phyloP scores from a whole-genome alignment of 257 asterid species.

The Ehretia macrophylla region DNA sequence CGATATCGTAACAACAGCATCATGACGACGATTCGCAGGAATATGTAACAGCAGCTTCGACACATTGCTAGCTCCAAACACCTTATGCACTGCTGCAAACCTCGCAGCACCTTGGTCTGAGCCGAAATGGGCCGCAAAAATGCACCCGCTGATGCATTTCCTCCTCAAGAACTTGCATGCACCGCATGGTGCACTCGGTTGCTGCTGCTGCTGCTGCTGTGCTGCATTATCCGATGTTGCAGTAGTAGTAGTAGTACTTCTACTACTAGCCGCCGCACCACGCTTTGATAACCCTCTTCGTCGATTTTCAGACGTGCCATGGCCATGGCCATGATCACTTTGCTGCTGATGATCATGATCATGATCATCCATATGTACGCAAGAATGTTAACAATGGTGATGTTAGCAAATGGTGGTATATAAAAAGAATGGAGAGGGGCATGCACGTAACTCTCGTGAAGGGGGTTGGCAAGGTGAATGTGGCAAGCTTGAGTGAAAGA shows the following conservation, averaged over 20 bases:
- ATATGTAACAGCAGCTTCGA: slow-evolving; percentile 69
- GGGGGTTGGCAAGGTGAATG: slow-evolving; percentile 55
- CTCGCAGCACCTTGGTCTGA: slow-evolving; percentile 85
- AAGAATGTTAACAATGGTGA: no score
- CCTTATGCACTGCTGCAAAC: slow-evolving; percentile 90
- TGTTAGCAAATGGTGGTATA: neutral
- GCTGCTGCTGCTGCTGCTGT: neutral
- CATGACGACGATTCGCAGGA: slow-evolving; percentile 62
- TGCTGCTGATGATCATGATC: slow-evolving; percentile 6
- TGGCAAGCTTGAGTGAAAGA: slow-evolving; percentile 24
- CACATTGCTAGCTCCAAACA: slow-evolving; percentile 87
- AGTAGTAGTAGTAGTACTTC: neutral
- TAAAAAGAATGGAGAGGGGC: slow-evolving; percentile 20
- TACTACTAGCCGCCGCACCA: slow-evolving; percentile 5
- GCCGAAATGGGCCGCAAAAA: slow-evolving; percentile 80
- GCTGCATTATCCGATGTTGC: neutral
- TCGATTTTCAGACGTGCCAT: slow-evolving; percentile 26
- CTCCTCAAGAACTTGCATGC: slow-evolving; percentile 96
- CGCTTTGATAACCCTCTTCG: slow-evolving; percentile 37
- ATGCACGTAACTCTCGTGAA: slow-evolving; percentile 80
- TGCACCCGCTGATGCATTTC: slow-evolving; percentile 71
- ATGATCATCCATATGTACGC: slow-evolving; percentile 45
- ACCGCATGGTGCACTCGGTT: slow-evolving; percentile 59
- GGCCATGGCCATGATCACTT: slow-evolving; percentile 3
- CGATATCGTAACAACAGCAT: slow-evolving; percentile 71